These are phyloP conservation scores for Glycine tomentella DNA, from an alignment of 306 rosid genomes.

Conservation along the genomic window DNA sequence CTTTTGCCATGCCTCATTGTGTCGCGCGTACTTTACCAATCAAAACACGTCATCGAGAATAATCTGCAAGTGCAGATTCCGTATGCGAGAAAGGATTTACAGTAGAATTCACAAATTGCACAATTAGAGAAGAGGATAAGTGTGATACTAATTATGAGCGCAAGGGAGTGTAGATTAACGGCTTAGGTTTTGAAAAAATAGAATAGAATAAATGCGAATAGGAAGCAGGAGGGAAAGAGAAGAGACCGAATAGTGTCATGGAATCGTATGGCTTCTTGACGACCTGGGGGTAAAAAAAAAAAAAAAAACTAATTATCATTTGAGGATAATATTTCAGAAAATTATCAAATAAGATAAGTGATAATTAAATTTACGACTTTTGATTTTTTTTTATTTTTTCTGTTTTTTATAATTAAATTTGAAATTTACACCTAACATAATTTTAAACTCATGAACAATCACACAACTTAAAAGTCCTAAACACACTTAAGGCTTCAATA, in stretches of 20 bases:
- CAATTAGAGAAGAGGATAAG: background rate
- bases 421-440: too few species aligned
- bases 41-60: constrained; percentile 23
- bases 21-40: constrained; percentile 30
- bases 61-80: constrained; percentile 7
- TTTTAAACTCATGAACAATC: too few species aligned
- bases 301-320: too few species aligned
- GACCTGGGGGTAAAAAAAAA: too few species aligned
- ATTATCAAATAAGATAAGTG: too few species aligned
- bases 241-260: constrained; percentile 6
- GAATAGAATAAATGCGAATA: background rate
- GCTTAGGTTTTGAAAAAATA: background rate
- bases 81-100: background rate
- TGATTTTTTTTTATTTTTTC: too few species aligned
- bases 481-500: too few species aligned
- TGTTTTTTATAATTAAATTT: too few species aligned
- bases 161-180: background rate
- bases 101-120: background rate
- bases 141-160: background rate
- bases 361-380: too few species aligned
- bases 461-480: too few species aligned
- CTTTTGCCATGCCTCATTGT: constrained; percentile 64
- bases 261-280: too few species aligned
- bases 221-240: background rate
- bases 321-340: too few species aligned